Evolutionary conservation across 2,329 filamentous ascomycete species (phyloP).

Genomic region (Canariomyces notabilis): DNA sequence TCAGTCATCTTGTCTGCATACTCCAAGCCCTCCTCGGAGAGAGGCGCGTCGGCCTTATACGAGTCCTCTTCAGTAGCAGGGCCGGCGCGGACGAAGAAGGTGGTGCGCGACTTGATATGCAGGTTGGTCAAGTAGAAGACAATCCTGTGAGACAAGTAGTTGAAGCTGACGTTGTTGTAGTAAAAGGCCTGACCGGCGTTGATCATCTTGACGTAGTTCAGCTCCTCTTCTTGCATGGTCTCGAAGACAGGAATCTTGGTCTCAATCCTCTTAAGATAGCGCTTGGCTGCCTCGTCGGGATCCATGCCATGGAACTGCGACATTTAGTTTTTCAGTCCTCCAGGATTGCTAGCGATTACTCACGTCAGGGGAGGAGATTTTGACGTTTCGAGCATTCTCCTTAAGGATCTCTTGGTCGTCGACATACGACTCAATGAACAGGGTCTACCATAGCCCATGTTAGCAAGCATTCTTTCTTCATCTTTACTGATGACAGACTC

Average conservation of each 20-base stretch:
- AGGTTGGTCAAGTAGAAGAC: conserved; percentile 98
- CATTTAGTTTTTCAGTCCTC: conserved; percentile 8
- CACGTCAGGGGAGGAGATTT: conserved; percentile 94
- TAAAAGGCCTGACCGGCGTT: conserved; percentile 90
- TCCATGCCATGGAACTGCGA: conserved; percentile 81
- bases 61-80: conserved; percentile 83
- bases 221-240: conserved; percentile 87
- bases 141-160: conserved; percentile 92
- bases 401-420: conserved; percentile 90
- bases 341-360: conserved; percentile 29
- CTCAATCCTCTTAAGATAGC: conserved; percentile 86
- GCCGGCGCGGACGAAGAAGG: conserved; percentile 86
- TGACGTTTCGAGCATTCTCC: conserved; percentile 94
- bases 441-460: conserved; percentile 53
- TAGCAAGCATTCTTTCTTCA: conserved; percentile 1
- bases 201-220: conserved; percentile 99
- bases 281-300: conserved; percentile 82
- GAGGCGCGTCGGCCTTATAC: conserved; percentile 82
- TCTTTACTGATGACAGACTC: conserved; percentile 23
- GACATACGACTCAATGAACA: conserved; percentile 95
- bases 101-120: conserved; percentile 91
- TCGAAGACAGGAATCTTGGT: conserved; percentile 94
- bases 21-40: conserved; percentile 72
- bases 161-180: conserved; percentile 96
- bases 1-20: conserved; percentile 87